Evolutionary conservation across 306 rosid species (phyloP), one percentile per base, ranked within the genome.

Genomic region (Lathyrus tuberosus): DNA sequence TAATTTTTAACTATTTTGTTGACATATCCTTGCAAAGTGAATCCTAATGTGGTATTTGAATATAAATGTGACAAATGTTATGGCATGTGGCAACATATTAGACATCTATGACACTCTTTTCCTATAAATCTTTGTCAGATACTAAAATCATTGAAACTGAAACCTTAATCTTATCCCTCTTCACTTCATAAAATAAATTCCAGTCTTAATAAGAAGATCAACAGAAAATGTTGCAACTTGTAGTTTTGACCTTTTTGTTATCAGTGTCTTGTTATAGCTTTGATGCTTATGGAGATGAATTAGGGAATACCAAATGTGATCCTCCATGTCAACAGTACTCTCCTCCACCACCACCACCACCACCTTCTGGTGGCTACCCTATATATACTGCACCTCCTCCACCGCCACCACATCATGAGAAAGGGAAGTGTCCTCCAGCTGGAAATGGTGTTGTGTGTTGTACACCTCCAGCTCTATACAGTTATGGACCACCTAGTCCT

Each of bases 351-450:
- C 22, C n/a, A n/a, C n/a, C n/a, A 26, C 77, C 75, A 40, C 72
- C 80, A 0, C 79, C 49, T 5, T 53, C 67, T 37, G 38, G 76
- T 17, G 77, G 69, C 10, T 78, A 82, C 69, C 37, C 72, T 5
- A 70, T 74, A 56, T 78, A 82, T 43, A 24, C 4, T 1, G 33
- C 68, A 1, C 82, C 82, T 2, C 79, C 82, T 0, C 74, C 83
- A 0, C 82, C 84, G 1, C 81, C 79, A 5, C 82, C 73, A 0
- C 81, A 78, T 1, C 76, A 73, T 3, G 18, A 63, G 67, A 0
- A 8, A 2, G 79, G 62, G 1, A 81, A 82, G 65, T 82, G 83
- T n/a, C 85, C 85, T 59, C 86, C 86, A 4, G 68, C 71, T 38
- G 44, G 62, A n/a, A 64, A 65, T 62, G 74, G 74, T 64, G 80